These are phyloP conservation scores for Rhododendron ferrugineum DNA, from an alignment of 148 eudicot genomes.

Conservation along the genomic window DNA sequence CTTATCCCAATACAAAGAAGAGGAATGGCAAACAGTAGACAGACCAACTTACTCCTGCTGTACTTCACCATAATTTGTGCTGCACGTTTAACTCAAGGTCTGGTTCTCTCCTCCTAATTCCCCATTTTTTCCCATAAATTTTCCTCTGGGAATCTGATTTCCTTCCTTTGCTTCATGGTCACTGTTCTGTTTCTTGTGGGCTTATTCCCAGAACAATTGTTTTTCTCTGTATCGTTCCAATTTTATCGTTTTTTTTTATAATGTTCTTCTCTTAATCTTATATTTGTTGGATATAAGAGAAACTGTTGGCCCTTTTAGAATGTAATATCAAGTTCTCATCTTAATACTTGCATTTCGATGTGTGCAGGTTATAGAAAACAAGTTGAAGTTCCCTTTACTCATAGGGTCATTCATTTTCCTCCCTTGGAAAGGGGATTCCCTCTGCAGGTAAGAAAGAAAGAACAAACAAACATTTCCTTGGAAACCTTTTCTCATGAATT, in stretches of 20 bases:
- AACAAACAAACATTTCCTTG: not conserved
- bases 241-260: no score
- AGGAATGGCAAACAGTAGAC: slow-evolving; percentile 19
- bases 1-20: slow-evolving; percentile 8
- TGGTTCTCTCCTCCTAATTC: not conserved
- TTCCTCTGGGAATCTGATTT: not conserved
- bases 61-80: slow-evolving; percentile 21
- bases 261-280: not conserved
- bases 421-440: slow-evolving; percentile 3
- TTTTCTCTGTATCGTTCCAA: no score
- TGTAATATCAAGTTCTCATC: not conserved
- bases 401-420: not conserved
- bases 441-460: slow-evolving; percentile 12
- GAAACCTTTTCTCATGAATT: not conserved
- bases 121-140: not conserved
- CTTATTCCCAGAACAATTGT: no score
- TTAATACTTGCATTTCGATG: not conserved
- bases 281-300: not conserved
- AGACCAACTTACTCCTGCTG: slow-evolving; percentile 20
- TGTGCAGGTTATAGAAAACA: slow-evolving; percentile 24
- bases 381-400: slow-evolving; percentile 7
- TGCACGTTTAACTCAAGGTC: slow-evolving; percentile 29
- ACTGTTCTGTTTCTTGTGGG: not conserved
- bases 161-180: not conserved
- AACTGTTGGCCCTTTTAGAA: not conserved